Base-by-base conservation (phyloP, 371 early-diverging fungal species). In the Haplosporangium sp. region DNA sequence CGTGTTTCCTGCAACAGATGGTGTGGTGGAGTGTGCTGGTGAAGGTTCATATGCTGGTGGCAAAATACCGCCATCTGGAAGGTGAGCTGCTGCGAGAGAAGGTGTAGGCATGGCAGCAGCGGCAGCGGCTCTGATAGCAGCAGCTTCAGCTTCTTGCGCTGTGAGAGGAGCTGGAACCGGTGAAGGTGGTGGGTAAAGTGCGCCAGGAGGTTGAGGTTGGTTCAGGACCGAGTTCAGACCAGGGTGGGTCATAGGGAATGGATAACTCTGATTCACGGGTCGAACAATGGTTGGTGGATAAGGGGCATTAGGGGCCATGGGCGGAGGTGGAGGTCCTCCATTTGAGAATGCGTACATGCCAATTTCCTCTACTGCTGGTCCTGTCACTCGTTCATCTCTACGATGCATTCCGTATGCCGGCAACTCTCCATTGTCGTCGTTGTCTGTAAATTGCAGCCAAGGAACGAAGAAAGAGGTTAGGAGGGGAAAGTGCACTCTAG, bases 341-440 rank as follows among this genome's bases (percentile, higher is more conserved):
- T 20, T 57, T 13, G 68, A 14, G 58, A 67, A 76, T 14, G 64
- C 40, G 43, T 76, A 76, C 77, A 76, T 76, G 57, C 71, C 72
- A 57, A 76, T 76, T 21, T 70, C 71, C 29, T 76, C 77, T 43
- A 72, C 46, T 16, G 66, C 72, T n/a, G 60, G 67, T 56, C 67
- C 77, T 38, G 59, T 52, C 10, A 76, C 46, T 12, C 71, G 36
- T 13, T 66, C 72, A 20, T 76, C 77, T 60, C 77, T 63, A 7
- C 71, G 70, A 59, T 76, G 77, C 23, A 62, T 56, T 43, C 71
- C 77, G 42, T 76, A 76, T 4, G 77, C 53, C 29, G 77, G 77
- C 29, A 76, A 40, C 37, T 71, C 77, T 43, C 71, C 68, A 59
- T 67, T 59, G 53, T 76, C 77, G 21, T 46, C 59, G 6, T 56